phyloP scores from a whole-genome alignment of 169 alveolate genomes.

The Nephromyces sp. region DNA sequence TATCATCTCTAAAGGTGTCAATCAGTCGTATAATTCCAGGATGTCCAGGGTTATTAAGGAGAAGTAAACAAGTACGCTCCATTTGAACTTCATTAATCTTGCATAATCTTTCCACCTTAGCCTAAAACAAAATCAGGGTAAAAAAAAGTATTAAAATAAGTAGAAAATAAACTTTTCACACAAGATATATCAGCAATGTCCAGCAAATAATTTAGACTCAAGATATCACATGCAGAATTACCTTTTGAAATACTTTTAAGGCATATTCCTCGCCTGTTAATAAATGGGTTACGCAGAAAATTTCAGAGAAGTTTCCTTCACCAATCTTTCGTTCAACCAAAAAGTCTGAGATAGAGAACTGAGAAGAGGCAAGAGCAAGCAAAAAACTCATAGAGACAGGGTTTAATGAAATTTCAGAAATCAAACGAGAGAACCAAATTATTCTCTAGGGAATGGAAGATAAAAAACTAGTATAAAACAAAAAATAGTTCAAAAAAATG shows the following conservation, averaged over 20 bases:
- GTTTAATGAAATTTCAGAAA: too few species aligned
- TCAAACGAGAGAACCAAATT: too few species aligned
- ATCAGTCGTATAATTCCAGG: slow-evolving; percentile 52
- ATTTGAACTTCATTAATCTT: slow-evolving; percentile 46
- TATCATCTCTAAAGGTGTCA: slow-evolving; percentile 59
- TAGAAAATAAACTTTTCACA: not conserved
- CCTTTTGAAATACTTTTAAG: slow-evolving; percentile 56
- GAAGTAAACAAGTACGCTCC: slow-evolving; percentile 52
- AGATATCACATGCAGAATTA: slow-evolving; percentile 1
- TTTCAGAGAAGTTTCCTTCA: slow-evolving; percentile 59
- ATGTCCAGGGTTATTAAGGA: slow-evolving; percentile 59
- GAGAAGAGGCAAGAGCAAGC: too few species aligned
- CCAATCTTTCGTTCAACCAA: slow-evolving; percentile 59
- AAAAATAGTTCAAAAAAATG: too few species aligned
- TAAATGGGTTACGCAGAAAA: slow-evolving; percentile 59
- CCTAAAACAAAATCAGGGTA: slow-evolving; percentile 22
- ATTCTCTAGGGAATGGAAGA: too few species aligned
- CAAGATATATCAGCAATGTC: not conserved
- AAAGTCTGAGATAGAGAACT: slow-evolving; percentile 46
- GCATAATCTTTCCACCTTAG: slow-evolving; percentile 40
- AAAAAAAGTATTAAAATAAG: not conserved
- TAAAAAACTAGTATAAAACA: too few species aligned
- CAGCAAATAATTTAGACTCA: not conserved
- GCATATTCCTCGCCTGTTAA: slow-evolving; percentile 50
- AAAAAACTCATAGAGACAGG: too few species aligned